Percentiles rank a stretch among this genome's conserved stretches.
Conservation (phyloP, 495 filamentous ascomycete species). For the Saxispiralis lemnorum region DNA sequence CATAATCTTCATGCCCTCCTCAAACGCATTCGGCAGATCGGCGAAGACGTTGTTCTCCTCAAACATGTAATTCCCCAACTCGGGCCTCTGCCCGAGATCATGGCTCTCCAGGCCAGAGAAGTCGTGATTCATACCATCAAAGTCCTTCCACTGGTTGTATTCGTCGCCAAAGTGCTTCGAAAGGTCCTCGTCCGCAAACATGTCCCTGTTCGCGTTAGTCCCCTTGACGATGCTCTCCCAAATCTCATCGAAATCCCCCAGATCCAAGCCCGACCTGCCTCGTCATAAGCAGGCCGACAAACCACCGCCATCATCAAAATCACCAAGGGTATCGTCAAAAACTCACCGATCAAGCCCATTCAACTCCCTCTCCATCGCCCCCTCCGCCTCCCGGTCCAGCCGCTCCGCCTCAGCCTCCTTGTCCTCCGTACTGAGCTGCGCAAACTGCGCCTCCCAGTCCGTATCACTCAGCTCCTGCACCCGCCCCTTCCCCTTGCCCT, state of each 20-base stretch:
- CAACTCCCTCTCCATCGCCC: conserved; percentile 73
- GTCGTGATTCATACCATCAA: conserved; percentile 37
- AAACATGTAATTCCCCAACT: conserved; percentile 79
- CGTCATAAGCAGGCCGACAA: background rate
- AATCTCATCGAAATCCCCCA: conserved; percentile 65
- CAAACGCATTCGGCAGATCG: conserved; percentile 59
- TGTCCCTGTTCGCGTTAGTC: conserved; percentile 44
- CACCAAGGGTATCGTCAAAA: conserved; percentile 14
- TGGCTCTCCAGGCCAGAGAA: conserved; percentile 5
- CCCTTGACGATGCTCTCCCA: conserved; percentile 52
- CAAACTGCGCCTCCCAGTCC: conserved; percentile 93
- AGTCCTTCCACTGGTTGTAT: conserved; percentile 52
- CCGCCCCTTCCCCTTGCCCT: conserved; percentile 66
- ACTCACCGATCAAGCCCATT: conserved; percentile 81
- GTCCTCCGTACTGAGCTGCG: conserved; percentile 61
- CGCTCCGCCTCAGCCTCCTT: conserved; percentile 33
- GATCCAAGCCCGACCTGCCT: conserved; percentile 24
- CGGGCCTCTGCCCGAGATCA: conserved; percentile 53
- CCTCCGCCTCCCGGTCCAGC: conserved; percentile 51
- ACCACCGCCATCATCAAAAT: no score
- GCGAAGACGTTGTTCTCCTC: conserved; percentile 83
- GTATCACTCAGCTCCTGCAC: conserved; percentile 85
- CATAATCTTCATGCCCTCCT: conserved; percentile 81
- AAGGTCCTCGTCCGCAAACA: conserved; percentile 46
- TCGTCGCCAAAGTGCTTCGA: conserved; percentile 50